phyloP scores from a whole-genome alignment of 805 yeast species.

The Wickerhamomyces strasburgensis region DNA sequence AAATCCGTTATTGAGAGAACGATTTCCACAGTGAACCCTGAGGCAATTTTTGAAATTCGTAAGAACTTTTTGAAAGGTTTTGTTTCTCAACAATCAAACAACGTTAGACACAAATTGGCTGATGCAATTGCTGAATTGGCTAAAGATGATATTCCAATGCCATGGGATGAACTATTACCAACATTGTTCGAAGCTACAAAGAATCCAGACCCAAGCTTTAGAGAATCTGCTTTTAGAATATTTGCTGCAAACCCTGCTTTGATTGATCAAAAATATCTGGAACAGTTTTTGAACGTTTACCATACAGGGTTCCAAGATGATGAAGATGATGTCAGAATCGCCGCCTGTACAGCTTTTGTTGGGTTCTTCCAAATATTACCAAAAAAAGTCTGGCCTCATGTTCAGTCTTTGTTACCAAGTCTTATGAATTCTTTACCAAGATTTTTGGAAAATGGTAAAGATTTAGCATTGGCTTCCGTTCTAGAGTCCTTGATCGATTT shows the following conservation, averaged over 20 bases:
- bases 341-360: conserved; percentile 89
- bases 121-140: conserved; percentile 95
- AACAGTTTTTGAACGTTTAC: conserved; percentile 62
- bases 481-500: conserved; percentile 85
- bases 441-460: conserved; percentile 73
- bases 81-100: conserved; percentile 57
- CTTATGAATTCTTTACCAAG: conserved; percentile 84
- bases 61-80: conserved; percentile 69
- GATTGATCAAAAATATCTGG: conserved; percentile 53
- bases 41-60: conserved; percentile 59
- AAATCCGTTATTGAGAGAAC: conserved; percentile 70
- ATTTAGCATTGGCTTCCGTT: conserved; percentile 78
- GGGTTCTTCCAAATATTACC: conserved; percentile 82
- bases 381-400: conserved; percentile 67
- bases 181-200: conserved; percentile 65
- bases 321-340: conserved; percentile 79
- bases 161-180: conserved; percentile 79
- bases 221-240: conserved; percentile 90
- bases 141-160: conserved; percentile 49
- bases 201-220: conserved; percentile 53
- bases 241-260: conserved; percentile 79
- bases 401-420: conserved; percentile 77
- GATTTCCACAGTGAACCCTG: conserved; percentile 60
- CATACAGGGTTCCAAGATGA: conserved; percentile 76
- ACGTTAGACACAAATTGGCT: conserved; percentile 84